A percentile compares a stretch with the other conserved stretches of the same genome.
These are phyloP conservation scores for Blastobotrys americana DNA, from an alignment of 805 yeast genomes.

Conservation along the genomic window DNA sequence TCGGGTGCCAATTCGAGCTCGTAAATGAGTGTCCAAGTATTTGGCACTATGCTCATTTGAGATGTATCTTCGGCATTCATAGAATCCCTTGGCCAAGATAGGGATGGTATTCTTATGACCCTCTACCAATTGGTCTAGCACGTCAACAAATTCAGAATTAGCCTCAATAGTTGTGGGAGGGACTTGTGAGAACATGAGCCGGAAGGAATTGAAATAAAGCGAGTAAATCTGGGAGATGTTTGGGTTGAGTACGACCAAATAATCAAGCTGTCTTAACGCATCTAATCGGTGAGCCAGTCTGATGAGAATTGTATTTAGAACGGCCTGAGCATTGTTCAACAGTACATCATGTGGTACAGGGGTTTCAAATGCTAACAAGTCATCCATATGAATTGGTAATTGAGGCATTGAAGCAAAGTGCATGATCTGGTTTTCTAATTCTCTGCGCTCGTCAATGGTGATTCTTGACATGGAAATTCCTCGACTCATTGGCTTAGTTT, in stretches of 20 bases:
- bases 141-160: slow-evolving; percentile 45
- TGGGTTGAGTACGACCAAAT: slow-evolving; percentile 79
- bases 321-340: slow-evolving; percentile 27
- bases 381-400: slow-evolving; percentile 6
- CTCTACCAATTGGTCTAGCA: slow-evolving; percentile 55
- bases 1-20: slow-evolving; percentile 81
- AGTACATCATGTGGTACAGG: slow-evolving; percentile 19
- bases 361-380: slow-evolving; percentile 2
- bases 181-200: slow-evolving; percentile 39
- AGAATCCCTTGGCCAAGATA: slow-evolving; percentile 72
- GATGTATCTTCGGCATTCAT: slow-evolving; percentile 48
- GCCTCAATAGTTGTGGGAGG: slow-evolving; percentile 45
- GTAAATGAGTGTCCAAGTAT: slow-evolving; percentile 68
- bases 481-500: too few relatives aligned
- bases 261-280: slow-evolving; percentile 70
- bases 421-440: slow-evolving; percentile 10
- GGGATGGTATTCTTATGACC: slow-evolving; percentile 82
- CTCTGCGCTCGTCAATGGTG: slow-evolving; percentile 3
- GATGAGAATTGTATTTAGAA: slow-evolving; percentile 21
- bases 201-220: slow-evolving; percentile 63
- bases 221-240: slow-evolving; percentile 71
- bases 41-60: slow-evolving; percentile 44
- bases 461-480: not conserved
- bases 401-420: slow-evolving; percentile 8
- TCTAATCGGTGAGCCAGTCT: slow-evolving; percentile 59